These are phyloP conservation scores for Sporothrix brunneoviolacea DNA, from an alignment of 2,329 filamentous ascomycete species.

Conservation along the genomic window DNA sequence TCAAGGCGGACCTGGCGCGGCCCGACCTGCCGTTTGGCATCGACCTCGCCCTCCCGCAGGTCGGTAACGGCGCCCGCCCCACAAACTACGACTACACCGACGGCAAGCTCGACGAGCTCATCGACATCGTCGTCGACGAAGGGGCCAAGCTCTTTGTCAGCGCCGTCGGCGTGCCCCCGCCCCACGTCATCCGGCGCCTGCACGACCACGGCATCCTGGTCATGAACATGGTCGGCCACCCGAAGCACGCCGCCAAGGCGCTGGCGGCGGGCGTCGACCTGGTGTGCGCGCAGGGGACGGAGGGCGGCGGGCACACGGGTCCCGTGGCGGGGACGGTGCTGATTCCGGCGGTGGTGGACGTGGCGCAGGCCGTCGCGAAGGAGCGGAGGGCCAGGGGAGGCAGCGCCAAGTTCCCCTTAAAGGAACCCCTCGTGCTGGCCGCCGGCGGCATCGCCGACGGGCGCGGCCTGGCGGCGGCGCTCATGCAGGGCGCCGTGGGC, in stretches of 20 bases:
- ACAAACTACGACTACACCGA: constrained; percentile 96
- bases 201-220: constrained; percentile 75
- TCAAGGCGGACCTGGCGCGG: constrained; percentile 65
- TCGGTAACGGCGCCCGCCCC: constrained; percentile 74
- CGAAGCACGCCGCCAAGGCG: constrained; percentile 85
- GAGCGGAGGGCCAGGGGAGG: constrained; percentile 26
- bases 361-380: constrained; percentile 60
- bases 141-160: constrained; percentile 81
- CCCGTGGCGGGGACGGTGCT: constrained; percentile 81
- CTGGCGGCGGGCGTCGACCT: constrained; percentile 82
- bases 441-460: constrained; percentile 85
- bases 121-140: constrained; percentile 77
- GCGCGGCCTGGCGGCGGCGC: constrained; percentile 66
- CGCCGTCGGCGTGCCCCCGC: constrained; percentile 81
- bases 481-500: constrained; percentile 82
- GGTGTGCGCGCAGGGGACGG: constrained; percentile 85
- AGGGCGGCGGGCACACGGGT: constrained; percentile 90
- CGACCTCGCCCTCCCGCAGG: constrained; percentile 83
- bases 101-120: constrained; percentile 79
- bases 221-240: constrained; percentile 97
- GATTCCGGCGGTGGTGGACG: constrained; percentile 80
- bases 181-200: constrained; percentile 63
- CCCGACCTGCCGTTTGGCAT: constrained; percentile 78
- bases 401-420: constrained; percentile 1
- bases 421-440: constrained; percentile 69